These are phyloP conservation scores for Scenedesmus sp. DNA, from an alignment of 163 green algal species.

Conservation along the genomic window DNA sequence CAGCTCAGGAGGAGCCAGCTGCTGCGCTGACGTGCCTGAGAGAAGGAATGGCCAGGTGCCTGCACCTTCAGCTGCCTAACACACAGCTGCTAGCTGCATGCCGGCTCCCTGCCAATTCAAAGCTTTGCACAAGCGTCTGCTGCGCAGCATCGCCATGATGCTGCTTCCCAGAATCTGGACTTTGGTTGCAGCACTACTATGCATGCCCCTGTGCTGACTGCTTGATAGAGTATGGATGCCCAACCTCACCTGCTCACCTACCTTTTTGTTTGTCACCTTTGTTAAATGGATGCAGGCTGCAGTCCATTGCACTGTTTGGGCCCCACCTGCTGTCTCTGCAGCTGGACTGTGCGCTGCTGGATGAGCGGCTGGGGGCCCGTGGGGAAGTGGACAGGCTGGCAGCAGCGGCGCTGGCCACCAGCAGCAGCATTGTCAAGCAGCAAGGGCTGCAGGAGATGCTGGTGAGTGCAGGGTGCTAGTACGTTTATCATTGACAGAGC, in stretches of 20 bases:
- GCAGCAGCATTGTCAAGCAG: slow-evolving; percentile 12
- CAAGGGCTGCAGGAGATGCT: slow-evolving; percentile 60
- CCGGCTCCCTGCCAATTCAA: background rate
- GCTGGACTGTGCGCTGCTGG: slow-evolving; percentile 52
- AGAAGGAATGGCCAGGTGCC: slow-evolving; percentile 22
- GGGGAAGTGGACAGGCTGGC: slow-evolving; percentile 48
- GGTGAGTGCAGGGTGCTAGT: slow-evolving; percentile 14
- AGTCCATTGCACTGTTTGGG: slow-evolving; percentile 43
- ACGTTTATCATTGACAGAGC: background rate
- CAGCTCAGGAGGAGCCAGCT: slow-evolving; percentile 38
- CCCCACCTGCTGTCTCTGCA: slow-evolving; percentile 41
- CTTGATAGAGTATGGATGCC: background rate
- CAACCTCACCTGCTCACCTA: background rate
- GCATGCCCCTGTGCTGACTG: no score
- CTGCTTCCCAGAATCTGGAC: background rate
- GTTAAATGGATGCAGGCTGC: slow-evolving; percentile 48
- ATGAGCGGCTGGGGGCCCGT: slow-evolving; percentile 57
- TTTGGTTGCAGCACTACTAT: background rate
- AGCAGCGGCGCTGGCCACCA: slow-evolving; percentile 24
- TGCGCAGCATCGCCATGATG: background rate
- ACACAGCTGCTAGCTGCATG: background rate
- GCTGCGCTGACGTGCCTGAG: slow-evolving; percentile 56
- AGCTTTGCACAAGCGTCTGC: background rate
- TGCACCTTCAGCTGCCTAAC: no score
- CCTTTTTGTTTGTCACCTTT: background rate